phyloP scores from a whole-genome alignment of 2,329 filamentous ascomycete species.

The Dryadomyces quercivorus region DNA sequence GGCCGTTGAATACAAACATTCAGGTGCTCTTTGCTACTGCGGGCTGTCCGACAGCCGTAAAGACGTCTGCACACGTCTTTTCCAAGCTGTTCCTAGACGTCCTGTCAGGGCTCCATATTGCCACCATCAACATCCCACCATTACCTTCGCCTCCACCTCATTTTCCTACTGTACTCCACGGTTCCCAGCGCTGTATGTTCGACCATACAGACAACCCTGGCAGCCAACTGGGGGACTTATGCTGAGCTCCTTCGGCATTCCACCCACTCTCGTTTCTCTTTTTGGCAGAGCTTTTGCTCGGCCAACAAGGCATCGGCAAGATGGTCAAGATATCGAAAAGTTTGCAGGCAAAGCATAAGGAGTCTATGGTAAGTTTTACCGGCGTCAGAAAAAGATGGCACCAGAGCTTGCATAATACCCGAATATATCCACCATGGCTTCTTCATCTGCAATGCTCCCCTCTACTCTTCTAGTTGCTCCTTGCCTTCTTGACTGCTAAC shows the following conservation, averaged over 20 bases:
- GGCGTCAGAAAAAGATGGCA: background rate
- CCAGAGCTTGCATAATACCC: background rate
- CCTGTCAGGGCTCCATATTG: background rate
- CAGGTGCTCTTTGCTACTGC: background rate
- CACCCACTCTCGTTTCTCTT: background rate
- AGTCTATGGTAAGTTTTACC: constrained; percentile 44
- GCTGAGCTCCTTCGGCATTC: constrained; percentile 2
- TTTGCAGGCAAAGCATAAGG: constrained; percentile 54
- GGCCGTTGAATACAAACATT: background rate
- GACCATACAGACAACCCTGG: background rate
- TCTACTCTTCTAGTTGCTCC: background rate
- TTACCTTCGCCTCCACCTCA: background rate
- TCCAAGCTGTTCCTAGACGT: background rate
- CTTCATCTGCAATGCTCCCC: background rate
- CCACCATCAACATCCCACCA: background rate
- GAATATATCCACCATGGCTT: background rate
- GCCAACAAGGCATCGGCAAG: constrained; percentile 16
- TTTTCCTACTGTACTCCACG: background rate
- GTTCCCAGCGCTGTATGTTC: background rate
- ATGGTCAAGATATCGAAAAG: constrained; percentile 60
- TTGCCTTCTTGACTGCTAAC: constrained; percentile 7
- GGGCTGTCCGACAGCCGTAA: background rate
- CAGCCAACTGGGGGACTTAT: constrained; percentile 1
- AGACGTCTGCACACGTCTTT: background rate
- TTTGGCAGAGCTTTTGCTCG: background rate